These are phyloP conservation scores for Pyropia haitanensis DNA, from an alignment of 23 red algal genomes.

Conservation along the genomic window DNA sequence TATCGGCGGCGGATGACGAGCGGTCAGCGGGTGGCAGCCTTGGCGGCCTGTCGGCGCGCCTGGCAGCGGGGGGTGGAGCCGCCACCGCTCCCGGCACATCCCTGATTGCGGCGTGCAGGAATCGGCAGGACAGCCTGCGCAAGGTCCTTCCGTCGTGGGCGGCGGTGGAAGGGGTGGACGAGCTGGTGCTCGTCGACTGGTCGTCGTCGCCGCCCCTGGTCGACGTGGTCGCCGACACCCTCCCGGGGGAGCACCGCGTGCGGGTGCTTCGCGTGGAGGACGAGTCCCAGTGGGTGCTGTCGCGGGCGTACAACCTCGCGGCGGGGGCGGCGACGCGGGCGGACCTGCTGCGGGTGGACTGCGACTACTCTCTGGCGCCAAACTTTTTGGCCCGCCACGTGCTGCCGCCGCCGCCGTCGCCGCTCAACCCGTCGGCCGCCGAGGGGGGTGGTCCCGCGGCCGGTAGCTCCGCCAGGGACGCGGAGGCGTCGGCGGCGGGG, in stretches of 20 bases:
- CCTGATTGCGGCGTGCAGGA: conserved; percentile 65
- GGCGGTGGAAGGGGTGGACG: conserved; percentile 4
- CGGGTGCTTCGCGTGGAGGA: conserved; percentile 56
- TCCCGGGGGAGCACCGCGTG: conserved; percentile 7
- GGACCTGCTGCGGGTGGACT: conserved; percentile 56
- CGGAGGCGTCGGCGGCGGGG: not conserved
- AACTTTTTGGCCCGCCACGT: not conserved
- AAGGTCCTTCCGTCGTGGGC: conserved; percentile 46
- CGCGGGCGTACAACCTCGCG: conserved; percentile 75
- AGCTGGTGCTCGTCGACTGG: conserved; percentile 84
- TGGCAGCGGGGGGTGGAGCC: too few relatives aligned
- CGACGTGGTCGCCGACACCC: conserved; percentile 6
- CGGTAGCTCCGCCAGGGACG: too few relatives aligned
- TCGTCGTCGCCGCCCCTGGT: conserved; percentile 29
- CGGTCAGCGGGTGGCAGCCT: too few relatives aligned
- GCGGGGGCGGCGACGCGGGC: conserved; percentile 16
- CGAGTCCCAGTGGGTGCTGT: conserved; percentile 58
- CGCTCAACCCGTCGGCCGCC: too few relatives aligned
- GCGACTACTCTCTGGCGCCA: conserved; percentile 32
- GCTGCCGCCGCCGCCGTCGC: not conserved
- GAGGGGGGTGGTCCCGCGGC: too few relatives aligned
- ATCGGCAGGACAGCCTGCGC: conserved; percentile 23
- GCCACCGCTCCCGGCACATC: not conserved
- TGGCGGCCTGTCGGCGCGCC: too few relatives aligned
- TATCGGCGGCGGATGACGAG: too few relatives aligned